Conservation (phyloP, 176 grass and related monocot species). For the Eleusine coracana region DNA sequence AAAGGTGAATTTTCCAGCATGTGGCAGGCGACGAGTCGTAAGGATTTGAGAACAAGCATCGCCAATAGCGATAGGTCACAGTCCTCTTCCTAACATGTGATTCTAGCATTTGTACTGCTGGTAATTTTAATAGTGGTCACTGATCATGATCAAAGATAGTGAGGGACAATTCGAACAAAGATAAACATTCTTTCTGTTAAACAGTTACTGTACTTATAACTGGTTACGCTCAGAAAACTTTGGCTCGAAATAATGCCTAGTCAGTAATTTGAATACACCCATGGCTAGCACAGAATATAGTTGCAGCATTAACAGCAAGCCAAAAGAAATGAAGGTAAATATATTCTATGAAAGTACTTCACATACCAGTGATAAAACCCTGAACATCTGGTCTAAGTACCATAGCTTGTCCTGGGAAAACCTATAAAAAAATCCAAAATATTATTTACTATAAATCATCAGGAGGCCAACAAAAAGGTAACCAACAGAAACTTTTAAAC, state of each 20-base stretch:
- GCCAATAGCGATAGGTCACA: background rate
- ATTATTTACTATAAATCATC: slow-evolving; percentile 33
- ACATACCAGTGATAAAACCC: slow-evolving; percentile 94
- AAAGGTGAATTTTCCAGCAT: background rate
- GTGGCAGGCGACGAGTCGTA: background rate
- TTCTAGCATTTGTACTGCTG: background rate
- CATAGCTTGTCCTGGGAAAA: slow-evolving; percentile 96
- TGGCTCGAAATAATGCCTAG: background rate
- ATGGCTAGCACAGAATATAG: background rate
- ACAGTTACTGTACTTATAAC: background rate
- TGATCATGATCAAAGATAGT: background rate
- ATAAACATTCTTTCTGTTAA: background rate
- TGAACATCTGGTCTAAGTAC: slow-evolving; percentile 99
- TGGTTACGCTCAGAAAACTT: background rate
- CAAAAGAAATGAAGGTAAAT: background rate
- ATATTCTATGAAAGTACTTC: background rate
- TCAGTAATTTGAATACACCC: background rate
- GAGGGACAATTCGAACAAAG: background rate
- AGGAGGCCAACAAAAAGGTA: slow-evolving; percentile 26
- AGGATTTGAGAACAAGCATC: background rate
- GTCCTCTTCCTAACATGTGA: background rate
- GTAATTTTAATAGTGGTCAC: slow-evolving; percentile 2
- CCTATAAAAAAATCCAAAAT: slow-evolving; percentile 51
- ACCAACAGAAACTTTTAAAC: background rate
- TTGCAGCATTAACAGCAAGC: background rate